These are phyloP conservation scores for Avicennia marina DNA, from an alignment of 257 asterid genomes.

Conservation along the genomic window DNA sequence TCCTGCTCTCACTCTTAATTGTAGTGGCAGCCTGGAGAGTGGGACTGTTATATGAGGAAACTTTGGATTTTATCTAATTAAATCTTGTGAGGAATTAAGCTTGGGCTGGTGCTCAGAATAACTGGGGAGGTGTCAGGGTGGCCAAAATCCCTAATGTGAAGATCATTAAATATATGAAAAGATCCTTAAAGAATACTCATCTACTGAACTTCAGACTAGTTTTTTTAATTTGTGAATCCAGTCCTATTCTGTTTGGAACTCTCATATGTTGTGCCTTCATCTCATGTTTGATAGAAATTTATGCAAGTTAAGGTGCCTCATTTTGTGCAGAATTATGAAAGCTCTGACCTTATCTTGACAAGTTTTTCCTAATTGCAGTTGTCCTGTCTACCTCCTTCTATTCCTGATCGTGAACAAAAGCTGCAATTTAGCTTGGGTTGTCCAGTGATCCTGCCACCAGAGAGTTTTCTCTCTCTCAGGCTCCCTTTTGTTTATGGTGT, in stretches of 20 bases:
- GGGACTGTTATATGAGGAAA: not conserved
- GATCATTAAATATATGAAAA: not conserved
- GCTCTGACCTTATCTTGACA: conserved; percentile 11
- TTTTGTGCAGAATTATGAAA: conserved; percentile 1
- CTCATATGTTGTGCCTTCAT: not conserved
- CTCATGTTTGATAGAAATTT: conserved; percentile 4
- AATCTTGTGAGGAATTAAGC: not conserved
- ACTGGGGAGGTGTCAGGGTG: not conserved
- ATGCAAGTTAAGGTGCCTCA: not conserved
- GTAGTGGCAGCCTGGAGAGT: not conserved
- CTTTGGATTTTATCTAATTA: not conserved
- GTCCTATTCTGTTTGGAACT: not conserved
- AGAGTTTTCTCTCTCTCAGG: conserved; percentile 83
- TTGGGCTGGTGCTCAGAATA: not conserved
- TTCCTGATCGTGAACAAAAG: conserved; percentile 65
- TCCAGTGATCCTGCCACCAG: conserved; percentile 86
- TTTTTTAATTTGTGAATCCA: not conserved
- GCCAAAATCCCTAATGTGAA: no score
- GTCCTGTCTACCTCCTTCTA: conserved; percentile 68
- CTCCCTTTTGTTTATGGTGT: conserved; percentile 89
- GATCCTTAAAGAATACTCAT: conserved; percentile 7
- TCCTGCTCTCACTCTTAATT: not conserved
- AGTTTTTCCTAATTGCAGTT: conserved; percentile 38
- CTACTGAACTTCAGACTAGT: not conserved
- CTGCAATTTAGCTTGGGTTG: conserved; percentile 80